Base-by-base conservation (phyloP, 305 asterid species). In the Fraxinus baroniana region DNA sequence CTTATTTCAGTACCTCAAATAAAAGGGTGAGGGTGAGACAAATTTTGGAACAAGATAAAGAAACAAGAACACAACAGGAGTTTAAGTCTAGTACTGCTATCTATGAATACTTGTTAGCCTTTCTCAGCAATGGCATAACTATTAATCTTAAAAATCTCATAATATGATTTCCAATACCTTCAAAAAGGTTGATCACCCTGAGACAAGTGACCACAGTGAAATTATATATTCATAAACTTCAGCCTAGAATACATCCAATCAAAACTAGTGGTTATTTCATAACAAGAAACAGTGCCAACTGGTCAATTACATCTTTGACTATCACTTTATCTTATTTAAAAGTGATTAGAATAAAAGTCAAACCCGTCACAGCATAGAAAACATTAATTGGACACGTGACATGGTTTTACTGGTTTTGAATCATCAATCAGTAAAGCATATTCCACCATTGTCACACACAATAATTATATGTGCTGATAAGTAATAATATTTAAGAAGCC, bases 1-100 rank as follows among this genome's bases (percentile, higher is more conserved):
- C 49, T 30, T 37, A 78, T 74, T 74, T 52, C 62, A 79, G 70
- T 68, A 64, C 73, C 81, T 57, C 52, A 39, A 62, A 32, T 32
- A 70, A 32, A 30, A 13, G 20, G 74, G 75, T 12, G 26, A 17
- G 75, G 2, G 9, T 5, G 20, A 71, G 37, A 44, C 77, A 74
- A 24, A 37, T 60, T n/a, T 35, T 62, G 44, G 24, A 55, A 78
- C 75, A 73, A 32, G 44, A 17, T 12, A 79, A 8, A 77, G 81
- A 82, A 78, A 85, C 73, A 32, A 70, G 62, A 75, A 79, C 22
- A 72, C 60, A 52, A 78, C 17, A 82, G 7, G 79, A 77, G 62
- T 15, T 30, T 30, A 70, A 70, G 12, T 30, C 75, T 32, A 3
- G 22, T 70, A 32, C 22, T 20, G 41, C 75, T 70, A 30, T 13